Conservation (phyloP, 164 flowering plant genomes). For the Nelumbo lutea region DNA sequence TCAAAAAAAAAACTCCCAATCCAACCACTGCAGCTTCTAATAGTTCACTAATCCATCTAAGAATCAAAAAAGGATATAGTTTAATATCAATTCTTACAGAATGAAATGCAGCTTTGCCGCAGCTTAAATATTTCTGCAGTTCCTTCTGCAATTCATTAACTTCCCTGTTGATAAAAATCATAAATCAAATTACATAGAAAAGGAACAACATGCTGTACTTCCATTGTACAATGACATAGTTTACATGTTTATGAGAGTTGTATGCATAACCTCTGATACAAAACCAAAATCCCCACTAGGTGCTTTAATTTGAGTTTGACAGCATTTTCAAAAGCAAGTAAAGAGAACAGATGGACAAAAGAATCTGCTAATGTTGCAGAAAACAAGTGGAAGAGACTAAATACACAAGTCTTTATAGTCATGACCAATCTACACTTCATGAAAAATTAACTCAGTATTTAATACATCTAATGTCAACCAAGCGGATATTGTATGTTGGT, state of each 20-base stretch:
- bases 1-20: constrained; percentile 5
- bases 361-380: neutral
- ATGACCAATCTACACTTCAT: no score
- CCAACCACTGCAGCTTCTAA: constrained; percentile 4
- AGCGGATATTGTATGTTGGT: no score
- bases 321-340: neutral
- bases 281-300: neutral
- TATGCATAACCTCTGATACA: neutral
- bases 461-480: no score
- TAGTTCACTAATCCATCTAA: neutral
- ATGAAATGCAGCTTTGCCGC: constrained; percentile 14
- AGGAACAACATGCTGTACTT: neutral
- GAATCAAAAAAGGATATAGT: neutral
- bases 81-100: constrained; percentile 26
- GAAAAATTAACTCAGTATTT: no score
- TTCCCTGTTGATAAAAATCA: constrained; percentile 40
- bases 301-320: neutral
- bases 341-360: no score
- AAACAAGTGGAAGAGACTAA: neutral
- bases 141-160: constrained; percentile 46
- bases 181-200: neutral
- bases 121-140: constrained; percentile 24
- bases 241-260: neutral
- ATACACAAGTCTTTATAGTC: no score
- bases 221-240: neutral